Evolutionary conservation across 345 rosid species (phyloP).

Genomic region (Gossypium australe): DNA sequence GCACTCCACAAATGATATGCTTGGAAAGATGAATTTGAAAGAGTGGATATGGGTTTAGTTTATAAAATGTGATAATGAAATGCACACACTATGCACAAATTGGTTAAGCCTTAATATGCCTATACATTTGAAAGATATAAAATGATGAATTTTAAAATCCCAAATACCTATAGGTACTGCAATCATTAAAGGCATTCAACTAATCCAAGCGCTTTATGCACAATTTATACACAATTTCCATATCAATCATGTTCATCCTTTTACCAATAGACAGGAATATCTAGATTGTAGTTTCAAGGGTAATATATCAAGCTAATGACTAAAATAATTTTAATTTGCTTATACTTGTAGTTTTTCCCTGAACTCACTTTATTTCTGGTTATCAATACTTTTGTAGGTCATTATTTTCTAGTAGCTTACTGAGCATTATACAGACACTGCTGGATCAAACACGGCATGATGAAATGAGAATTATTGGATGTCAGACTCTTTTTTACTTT

Average conservation of each 20-base stretch:
- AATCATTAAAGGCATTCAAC: no score
- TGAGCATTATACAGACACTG: conserved; percentile 67
- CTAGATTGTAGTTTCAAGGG: neutral
- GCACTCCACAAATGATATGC: neutral
- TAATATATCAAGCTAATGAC: neutral
- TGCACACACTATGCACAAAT: no score
- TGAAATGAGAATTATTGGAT: conserved; percentile 77
- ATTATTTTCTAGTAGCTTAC: conserved; percentile 76
- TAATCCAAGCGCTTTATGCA: no score
- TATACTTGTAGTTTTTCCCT: conserved; percentile 1
- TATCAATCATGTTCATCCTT: neutral
- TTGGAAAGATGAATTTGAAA: no score
- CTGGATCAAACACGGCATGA: conserved; percentile 76
- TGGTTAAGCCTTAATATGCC: no score
- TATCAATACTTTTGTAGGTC: conserved; percentile 46
- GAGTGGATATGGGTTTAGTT: no score
- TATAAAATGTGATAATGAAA: no score
- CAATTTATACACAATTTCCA: neutral
- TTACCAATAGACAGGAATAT: neutral
- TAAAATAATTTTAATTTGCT: neutral
- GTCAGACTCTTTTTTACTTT: conserved; percentile 81
- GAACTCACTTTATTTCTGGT: conserved; percentile 2
- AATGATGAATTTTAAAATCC: no score
- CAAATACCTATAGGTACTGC: no score
- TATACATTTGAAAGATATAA: no score